Percentiles rank a stretch among this genome's conserved stretches.
Conservation (phyloP, 441 rosid genomes). For the Erodium trifolium region DNA sequence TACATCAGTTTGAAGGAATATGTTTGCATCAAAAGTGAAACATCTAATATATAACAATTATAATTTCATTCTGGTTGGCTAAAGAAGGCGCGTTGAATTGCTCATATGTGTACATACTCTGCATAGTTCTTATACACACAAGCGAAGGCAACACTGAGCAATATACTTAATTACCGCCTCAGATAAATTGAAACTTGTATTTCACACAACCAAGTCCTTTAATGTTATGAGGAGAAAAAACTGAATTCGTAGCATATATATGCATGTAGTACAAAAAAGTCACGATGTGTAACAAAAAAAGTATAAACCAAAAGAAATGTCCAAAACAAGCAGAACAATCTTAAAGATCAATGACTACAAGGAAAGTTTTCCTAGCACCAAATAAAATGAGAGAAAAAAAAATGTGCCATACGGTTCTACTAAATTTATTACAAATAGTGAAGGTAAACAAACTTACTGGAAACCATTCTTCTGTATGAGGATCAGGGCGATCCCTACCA, state of each 20-base stretch:
- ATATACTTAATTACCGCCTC: background rate
- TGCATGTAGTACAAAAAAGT: background rate
- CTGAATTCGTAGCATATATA: background rate
- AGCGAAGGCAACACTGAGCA: background rate
- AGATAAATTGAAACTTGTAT: background rate
- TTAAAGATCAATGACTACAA: background rate
- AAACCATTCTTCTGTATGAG: conserved; percentile 64
- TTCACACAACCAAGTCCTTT: background rate
- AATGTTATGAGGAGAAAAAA: background rate
- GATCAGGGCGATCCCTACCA: conserved; percentile 95
- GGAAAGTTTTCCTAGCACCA: background rate
- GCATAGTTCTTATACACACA: background rate
- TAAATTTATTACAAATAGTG: background rate
- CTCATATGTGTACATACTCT: background rate
- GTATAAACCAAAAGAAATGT: background rate
- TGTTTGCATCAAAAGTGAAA: conserved; percentile 16
- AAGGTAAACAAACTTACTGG: conserved; percentile 51
- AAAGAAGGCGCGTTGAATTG: background rate
- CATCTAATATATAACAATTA: conserved; percentile 1
- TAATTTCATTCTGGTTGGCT: background rate
- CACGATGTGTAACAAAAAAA: background rate
- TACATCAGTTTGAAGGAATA: conserved; percentile 32
- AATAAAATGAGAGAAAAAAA: conserved; percentile 8
- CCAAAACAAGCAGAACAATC: background rate
- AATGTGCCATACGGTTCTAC: background rate